phyloP scores from a whole-genome alignment of 805 yeast genomes.

The Cyberlindnera xylosilytica region DNA sequence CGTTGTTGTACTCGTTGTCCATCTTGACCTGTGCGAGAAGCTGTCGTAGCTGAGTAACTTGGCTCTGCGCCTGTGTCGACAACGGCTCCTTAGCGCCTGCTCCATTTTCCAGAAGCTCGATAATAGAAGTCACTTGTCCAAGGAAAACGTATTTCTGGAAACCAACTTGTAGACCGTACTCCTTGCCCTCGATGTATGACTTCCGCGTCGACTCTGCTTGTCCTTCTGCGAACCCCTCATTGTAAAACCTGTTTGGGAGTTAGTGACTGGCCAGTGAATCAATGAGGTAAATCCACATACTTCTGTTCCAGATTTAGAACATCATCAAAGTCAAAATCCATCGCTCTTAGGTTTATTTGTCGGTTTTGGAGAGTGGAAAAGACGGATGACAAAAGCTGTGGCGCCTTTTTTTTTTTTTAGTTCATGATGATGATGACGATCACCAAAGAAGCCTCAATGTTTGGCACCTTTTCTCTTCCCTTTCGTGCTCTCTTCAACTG shows the following conservation, averaged over 20 bases:
- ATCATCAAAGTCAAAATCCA: slow-evolving; percentile 42
- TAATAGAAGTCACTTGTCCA: slow-evolving; percentile 62
- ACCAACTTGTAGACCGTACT: slow-evolving; percentile 78
- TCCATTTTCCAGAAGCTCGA: slow-evolving; percentile 37
- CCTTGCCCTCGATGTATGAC: slow-evolving; percentile 74
- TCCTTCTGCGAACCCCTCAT: slow-evolving; percentile 74
- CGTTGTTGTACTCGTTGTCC: slow-evolving; percentile 53
- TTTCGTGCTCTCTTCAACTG: too few relatives aligned
- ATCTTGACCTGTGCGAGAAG: slow-evolving; percentile 32
- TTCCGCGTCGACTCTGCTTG: slow-evolving; percentile 52
- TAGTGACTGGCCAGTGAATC: too few relatives aligned
- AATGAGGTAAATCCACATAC: slow-evolving; percentile 28
- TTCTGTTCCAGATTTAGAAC: slow-evolving; percentile 58
- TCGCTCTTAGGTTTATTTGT: too few relatives aligned
- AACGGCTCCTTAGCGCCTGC: slow-evolving; percentile 10
- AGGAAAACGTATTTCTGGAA: slow-evolving; percentile 65
- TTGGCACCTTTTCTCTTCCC: too few relatives aligned
- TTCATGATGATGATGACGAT: too few relatives aligned
- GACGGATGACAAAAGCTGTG: too few relatives aligned
- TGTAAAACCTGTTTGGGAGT: slow-evolving; percentile 40
- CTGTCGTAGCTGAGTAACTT: slow-evolving; percentile 28
- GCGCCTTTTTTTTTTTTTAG: too few relatives aligned
- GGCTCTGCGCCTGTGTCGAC: slow-evolving; percentile 22
- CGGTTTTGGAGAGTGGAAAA: too few relatives aligned
- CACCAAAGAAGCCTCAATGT: too few relatives aligned